These are phyloP conservation scores for Trichoderma breve DNA, from an alignment of 2,329 filamentous ascomycete species.

Conservation along the genomic window DNA sequence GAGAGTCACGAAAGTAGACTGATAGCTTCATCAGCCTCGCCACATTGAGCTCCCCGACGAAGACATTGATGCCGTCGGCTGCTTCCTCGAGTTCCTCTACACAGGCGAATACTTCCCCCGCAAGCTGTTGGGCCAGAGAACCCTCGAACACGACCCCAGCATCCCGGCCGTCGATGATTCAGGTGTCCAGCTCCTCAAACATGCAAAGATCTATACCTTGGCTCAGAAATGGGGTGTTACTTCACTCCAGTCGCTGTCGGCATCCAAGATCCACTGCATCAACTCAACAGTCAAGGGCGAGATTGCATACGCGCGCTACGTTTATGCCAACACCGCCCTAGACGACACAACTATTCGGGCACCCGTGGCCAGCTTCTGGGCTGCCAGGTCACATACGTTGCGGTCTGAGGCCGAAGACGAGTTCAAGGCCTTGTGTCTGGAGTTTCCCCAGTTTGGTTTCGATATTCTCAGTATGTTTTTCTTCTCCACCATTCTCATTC, in stretches of 20 bases:
- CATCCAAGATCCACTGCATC: slow-evolving; percentile 88
- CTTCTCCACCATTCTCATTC: background rate
- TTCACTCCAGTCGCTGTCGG: slow-evolving; percentile 71
- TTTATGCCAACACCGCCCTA: slow-evolving; percentile 71
- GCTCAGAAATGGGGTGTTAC: slow-evolving; percentile 73
- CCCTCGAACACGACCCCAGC: slow-evolving; percentile 67
- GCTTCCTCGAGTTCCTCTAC: slow-evolving; percentile 43
- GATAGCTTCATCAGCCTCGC: slow-evolving; percentile 46
- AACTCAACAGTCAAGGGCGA: slow-evolving; percentile 85
- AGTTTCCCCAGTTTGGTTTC: slow-evolving; percentile 89
- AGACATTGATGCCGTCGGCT: slow-evolving; percentile 37
- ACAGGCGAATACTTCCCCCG: slow-evolving; percentile 66
- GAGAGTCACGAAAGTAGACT: background rate
- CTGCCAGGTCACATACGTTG: slow-evolving; percentile 73
- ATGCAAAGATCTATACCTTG: slow-evolving; percentile 86
- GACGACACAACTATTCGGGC: slow-evolving; percentile 73
- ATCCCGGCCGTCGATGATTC: slow-evolving; percentile 68
- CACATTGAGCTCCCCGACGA: slow-evolving; percentile 60
- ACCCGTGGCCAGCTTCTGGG: slow-evolving; percentile 90
- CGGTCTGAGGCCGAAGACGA: slow-evolving; percentile 83
- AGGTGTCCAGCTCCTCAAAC: slow-evolving; percentile 81
- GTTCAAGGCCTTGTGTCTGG: slow-evolving; percentile 80
- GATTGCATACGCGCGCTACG: slow-evolving; percentile 87
- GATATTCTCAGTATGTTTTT: slow-evolving; percentile 73
- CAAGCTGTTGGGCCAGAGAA: slow-evolving; percentile 59